Conservation (phyloP, 2,329 filamentous ascomycete species). For the Triangularia setosa region DNA sequence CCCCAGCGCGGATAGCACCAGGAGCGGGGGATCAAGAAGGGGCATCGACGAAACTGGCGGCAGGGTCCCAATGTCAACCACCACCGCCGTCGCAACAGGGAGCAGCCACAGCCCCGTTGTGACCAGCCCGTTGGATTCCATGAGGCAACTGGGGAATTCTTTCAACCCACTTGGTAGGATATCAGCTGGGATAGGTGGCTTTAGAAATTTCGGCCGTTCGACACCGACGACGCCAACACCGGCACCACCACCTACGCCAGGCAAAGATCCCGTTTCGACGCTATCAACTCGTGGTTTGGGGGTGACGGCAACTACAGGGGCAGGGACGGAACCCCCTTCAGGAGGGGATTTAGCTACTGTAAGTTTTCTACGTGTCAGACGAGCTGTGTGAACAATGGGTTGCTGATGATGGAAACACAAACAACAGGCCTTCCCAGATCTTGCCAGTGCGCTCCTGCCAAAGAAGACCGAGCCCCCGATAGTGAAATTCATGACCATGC, state of each 20-base stretch:
- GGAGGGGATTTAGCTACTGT: constrained; percentile 57
- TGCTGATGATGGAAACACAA: not conserved
- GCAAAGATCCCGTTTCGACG: constrained; percentile 28
- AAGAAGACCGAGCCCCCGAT: constrained; percentile 61
- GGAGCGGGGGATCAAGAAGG: constrained; percentile 53
- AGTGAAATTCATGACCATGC: constrained; percentile 67
- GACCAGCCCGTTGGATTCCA: constrained; percentile 65
- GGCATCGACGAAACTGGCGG: constrained; percentile 28
- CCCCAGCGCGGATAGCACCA: constrained; percentile 69
- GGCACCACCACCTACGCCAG: constrained; percentile 37
- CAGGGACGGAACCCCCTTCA: constrained; percentile 30
- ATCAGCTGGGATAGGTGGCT: constrained; percentile 63
- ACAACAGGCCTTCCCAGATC: constrained; percentile 56
- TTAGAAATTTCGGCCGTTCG: constrained; percentile 69
- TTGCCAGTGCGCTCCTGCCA: constrained; percentile 51
- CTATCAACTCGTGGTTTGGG: constrained; percentile 36
- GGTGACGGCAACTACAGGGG: constrained; percentile 24
- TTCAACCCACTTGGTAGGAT: constrained; percentile 81
- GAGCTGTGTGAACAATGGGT: not conserved
- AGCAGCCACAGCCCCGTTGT: constrained; percentile 25
- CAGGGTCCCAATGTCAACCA: not conserved
- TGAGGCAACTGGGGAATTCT: constrained; percentile 74
- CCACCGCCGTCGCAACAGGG: constrained; percentile 30
- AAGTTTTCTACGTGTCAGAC: too few species aligned
- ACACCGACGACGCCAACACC: constrained; percentile 41